A percentile compares a stretch with the other conserved stretches of the same genome.
phyloP scores from a whole-genome alignment of 140 eudicot species.

The Flaveria floridana region DNA sequence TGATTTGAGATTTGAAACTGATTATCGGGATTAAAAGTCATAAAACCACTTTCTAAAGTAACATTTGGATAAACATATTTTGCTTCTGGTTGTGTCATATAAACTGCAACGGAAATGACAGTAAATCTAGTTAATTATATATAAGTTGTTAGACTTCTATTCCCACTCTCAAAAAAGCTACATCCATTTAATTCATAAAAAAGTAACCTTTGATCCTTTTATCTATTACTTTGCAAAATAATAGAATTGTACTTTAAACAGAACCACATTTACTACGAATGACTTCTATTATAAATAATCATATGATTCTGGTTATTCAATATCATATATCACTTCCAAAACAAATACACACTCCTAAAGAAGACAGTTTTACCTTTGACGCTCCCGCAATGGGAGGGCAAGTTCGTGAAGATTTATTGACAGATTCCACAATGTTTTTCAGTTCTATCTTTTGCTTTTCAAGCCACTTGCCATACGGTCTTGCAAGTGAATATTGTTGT shows the following conservation, averaged over 20 bases:
- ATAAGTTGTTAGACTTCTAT: neutral
- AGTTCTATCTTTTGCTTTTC: conserved; percentile 78
- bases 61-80: neutral
- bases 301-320: neutral
- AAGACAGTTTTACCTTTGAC: conserved; percentile 45
- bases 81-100: neutral
- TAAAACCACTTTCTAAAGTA: conserved; percentile 1
- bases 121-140: neutral
- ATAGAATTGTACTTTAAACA: neutral
- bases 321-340: neutral
- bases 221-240: neutral
- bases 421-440: conserved; percentile 78
- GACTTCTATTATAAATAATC: no score
- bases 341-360: neutral
- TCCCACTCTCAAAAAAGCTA: neutral
- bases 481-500: conserved; percentile 71
- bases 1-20: neutral
- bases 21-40: neutral
- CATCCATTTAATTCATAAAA: no score
- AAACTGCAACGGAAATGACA: neutral
- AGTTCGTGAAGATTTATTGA: conserved; percentile 45
- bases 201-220: no score
- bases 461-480: conserved; percentile 94
- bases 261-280: neutral
- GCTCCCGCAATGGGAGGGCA: conserved; percentile 83